Conservation (phyloP, 116 monocot species). For the Phalaenopsis hybrid region DNA sequence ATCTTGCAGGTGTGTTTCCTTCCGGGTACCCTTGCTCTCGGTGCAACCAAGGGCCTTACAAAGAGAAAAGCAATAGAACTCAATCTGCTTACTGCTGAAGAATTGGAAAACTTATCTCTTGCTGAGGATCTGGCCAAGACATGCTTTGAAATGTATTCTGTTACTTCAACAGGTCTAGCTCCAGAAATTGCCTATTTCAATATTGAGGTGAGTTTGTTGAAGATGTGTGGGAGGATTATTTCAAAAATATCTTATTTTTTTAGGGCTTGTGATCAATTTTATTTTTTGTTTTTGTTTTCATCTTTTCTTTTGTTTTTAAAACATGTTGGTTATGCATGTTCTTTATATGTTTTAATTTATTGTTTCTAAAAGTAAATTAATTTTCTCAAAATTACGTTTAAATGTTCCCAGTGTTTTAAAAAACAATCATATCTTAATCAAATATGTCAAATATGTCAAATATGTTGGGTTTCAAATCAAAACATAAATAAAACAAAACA, state of each 20-base stretch:
- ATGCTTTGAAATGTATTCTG: conserved; percentile 93
- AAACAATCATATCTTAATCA: too few relatives aligned
- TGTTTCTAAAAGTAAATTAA: too few relatives aligned
- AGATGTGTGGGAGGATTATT: background rate
- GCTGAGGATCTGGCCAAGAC: conserved; percentile 96
- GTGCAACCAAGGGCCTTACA: conserved; percentile 89
- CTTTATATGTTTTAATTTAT: too few relatives aligned
- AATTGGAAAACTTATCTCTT: conserved; percentile 75
- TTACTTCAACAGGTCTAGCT: conserved; percentile 93
- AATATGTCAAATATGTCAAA: too few relatives aligned
- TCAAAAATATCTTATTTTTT: background rate
- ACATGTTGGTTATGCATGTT: too few relatives aligned
- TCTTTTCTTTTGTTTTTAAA: too few relatives aligned
- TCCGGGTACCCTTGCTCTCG: conserved; percentile 88
- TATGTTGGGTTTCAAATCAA: too few relatives aligned
- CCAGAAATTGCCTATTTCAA: conserved; percentile 94
- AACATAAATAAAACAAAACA: too few relatives aligned
- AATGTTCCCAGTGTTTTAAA: too few relatives aligned
- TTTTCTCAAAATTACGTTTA: too few relatives aligned
- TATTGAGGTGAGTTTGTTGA: conserved; percentile 49
- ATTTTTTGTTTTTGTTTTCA: too few relatives aligned
- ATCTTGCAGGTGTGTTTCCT: conserved; percentile 87
- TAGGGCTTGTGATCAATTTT: too few relatives aligned
- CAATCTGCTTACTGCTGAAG: conserved; percentile 50
- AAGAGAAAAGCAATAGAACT: conserved; percentile 59